Conservation (phyloP, 805 yeast species). For the Candida xiaguanensis region DNA sequence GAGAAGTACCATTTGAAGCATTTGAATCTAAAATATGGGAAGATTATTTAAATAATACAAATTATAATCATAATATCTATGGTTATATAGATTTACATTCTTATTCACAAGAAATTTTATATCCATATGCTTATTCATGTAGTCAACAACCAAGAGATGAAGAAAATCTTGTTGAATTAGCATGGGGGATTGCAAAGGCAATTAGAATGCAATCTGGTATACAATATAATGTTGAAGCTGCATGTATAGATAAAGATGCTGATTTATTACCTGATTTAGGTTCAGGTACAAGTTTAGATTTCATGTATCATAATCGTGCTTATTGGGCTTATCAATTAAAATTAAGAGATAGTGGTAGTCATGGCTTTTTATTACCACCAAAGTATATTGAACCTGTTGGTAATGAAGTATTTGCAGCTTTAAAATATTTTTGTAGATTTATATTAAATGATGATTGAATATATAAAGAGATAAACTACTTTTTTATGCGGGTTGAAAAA, state of each 20-base stretch:
- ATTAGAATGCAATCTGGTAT: constrained; percentile 64
- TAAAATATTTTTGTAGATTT: constrained; percentile 55
- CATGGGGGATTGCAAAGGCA: constrained; percentile 75
- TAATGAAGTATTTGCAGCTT: constrained; percentile 63
- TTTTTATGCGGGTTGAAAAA: neutral
- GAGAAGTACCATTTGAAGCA: constrained; percentile 65
- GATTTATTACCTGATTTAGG: constrained; percentile 74
- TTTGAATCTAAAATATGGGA: constrained; percentile 38
- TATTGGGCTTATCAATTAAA: constrained; percentile 83
- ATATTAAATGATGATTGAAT: constrained; percentile 26
- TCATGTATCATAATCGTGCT: constrained; percentile 78
- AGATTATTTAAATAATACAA: constrained; percentile 39
- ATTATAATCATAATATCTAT: constrained; percentile 53
- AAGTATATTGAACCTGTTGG: constrained; percentile 75
- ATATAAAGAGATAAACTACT: neutral
- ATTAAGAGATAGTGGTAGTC: constrained; percentile 76
- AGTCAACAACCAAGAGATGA: constrained; percentile 69
- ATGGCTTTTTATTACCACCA: constrained; percentile 76
- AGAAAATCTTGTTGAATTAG: constrained; percentile 76
- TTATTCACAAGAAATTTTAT: constrained; percentile 77
- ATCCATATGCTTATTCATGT: constrained; percentile 82
- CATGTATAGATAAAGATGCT: constrained; percentile 75
- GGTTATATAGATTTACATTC: constrained; percentile 85
- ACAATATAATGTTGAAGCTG: constrained; percentile 65
- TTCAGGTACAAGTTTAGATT: constrained; percentile 77